Evolutionary conservation across 192 early-diverging fungal species (phyloP), one percentile per base, ranked within the genome.

Genomic region (Rhizoclosmatium globosum): DNA sequence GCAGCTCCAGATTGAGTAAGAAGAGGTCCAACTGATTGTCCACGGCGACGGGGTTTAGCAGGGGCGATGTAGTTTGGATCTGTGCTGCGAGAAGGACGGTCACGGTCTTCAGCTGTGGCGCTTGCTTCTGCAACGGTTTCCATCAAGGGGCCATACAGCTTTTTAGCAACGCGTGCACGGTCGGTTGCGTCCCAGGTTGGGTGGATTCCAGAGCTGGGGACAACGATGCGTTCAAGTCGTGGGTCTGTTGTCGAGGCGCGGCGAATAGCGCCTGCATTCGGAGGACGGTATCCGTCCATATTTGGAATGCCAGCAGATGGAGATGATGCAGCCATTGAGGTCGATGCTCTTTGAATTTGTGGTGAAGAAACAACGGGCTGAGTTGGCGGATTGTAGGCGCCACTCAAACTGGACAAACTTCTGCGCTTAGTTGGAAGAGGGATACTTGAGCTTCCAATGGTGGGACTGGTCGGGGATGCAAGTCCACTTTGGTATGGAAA

Each of bases 131-230:
- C 11, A 9, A 79, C 77, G 4, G 77, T 61, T 4, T 79, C 68
- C 17, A 79, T 79, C 67, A 79, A 45, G 9, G 77, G 77, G 46
- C 77, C 77, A 46, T 79, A 79, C 47, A 79, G 68, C 23, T 68
- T 68, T 46, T 71, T 7, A 3, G 77, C 64, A 1, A 79, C 68
- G 11, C 45, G 46, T 17, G 39, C 46, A 1, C 66, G 77, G 60
- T 79, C 77, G 17, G 31, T 43, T 19, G 56, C 62, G 65, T 77
- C 76, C 76, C 76, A 77, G 6, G 67, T 71, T n/a, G 77, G 77
- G 38, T 79, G 77, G 9, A 46, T 58, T n/a, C 44, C 60, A 3
- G 7, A 15, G 41, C 31, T 62, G 7, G 57, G 9, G 23, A 9
- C 9, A 15, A 56, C 1, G 0, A 48, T 21, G 7, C 70, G 70